Evolutionary conservation across 495 filamentous ascomycete species (phyloP), one percentile per base, ranked within the genome.

Genomic region (Rostrohypoxylon terebratum): DNA sequence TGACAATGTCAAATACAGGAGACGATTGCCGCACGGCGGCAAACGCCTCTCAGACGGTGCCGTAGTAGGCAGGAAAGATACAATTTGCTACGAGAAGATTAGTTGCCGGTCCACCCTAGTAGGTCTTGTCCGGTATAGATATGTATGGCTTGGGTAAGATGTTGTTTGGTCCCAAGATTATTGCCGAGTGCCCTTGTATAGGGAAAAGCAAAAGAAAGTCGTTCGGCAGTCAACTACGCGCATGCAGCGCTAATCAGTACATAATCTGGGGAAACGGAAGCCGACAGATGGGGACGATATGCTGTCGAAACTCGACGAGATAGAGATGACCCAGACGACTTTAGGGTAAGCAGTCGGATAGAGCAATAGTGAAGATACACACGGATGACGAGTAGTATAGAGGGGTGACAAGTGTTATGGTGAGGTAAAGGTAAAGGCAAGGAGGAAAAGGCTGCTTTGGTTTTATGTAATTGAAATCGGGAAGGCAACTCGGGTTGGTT

Each of bases 401-500:
- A 75, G 72, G 75, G 79, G 77, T 81, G 78, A 78, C 78, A 84
- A 77, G 80, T 79, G 80, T 79, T 81, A 76, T 71, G 75, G 75
- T 80, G 79, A 82, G 78, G 82, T 83, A 82, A 82, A 80, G 77
- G 71, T 79, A 81, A 82, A 80, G 77, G 71, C 78, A 81, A 81
- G 77, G 78, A 79, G 77, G 81, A 78, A 81, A 81, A 77, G 76
- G 77, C 71, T 77, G 67, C 60, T 70, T 80, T 80, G 81, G 79
- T 84, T 84, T 86, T 85, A 86, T 85, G 83, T 86, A 86, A 86
- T 83, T 82, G 79, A 80, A 86, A 85, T 83, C 74, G 62, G 62
- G 51, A 60, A 53, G 66, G 42, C 45, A 62, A 64, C 60, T 36
- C 48, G 57, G 71, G 71, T 54, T 73, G 65, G 70, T 38, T 65